phyloP scores from a whole-genome alignment of 306 rosid species.

The Quercus bicolor region DNA sequence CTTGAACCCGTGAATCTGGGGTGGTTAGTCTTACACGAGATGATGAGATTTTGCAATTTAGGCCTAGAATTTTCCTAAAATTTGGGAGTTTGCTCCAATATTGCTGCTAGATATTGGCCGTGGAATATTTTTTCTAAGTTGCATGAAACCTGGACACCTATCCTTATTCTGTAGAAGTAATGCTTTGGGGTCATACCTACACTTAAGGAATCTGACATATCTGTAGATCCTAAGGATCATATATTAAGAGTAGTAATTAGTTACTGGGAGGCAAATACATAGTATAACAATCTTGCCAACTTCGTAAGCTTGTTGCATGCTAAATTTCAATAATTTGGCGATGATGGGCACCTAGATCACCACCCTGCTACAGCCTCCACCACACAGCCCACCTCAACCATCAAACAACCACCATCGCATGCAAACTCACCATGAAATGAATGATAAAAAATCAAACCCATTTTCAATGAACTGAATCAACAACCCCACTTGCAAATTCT shows the following conservation, averaged over 20 bases:
- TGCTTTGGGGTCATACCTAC: not conserved
- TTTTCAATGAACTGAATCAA: too few relatives aligned
- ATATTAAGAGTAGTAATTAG: not conserved
- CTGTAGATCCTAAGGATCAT: not conserved
- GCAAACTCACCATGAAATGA: too few relatives aligned
- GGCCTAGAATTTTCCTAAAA: not conserved
- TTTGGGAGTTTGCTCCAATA: not conserved
- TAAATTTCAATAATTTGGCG: not conserved
- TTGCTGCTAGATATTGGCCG: not conserved
- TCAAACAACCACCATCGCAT: too few relatives aligned
- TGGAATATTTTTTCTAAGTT: not conserved
- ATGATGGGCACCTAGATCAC: not conserved
- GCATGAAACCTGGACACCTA: not conserved
- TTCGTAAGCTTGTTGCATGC: not conserved
- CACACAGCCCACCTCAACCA: too few relatives aligned
- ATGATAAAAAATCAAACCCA: too few relatives aligned
- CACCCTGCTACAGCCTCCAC: too few relatives aligned
- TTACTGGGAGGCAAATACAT: not conserved
- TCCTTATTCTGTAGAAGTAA: not conserved
- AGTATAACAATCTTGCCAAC: not conserved
- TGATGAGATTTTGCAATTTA: not conserved
- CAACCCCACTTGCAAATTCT: too few relatives aligned
- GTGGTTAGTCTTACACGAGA: not conserved
- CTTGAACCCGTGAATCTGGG: not conserved
- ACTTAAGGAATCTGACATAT: not conserved